Evolutionary conservation across 768 basidiomycete species (phyloP).

Genomic region (Leccinum imitatum): DNA sequence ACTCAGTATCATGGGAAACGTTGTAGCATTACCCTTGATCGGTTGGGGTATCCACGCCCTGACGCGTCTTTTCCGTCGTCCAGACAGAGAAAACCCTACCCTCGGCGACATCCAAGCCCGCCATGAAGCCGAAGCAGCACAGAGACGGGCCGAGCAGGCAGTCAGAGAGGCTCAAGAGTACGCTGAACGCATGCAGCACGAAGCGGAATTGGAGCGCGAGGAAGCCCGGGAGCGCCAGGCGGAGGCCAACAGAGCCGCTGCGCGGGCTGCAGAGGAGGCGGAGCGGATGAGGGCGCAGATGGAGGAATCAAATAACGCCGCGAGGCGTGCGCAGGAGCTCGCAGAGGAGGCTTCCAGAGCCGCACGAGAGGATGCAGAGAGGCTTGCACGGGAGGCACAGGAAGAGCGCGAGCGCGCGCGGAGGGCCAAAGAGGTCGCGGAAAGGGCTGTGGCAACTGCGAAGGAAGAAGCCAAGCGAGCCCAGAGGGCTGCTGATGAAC

Average conservation of each 20-base stretch:
- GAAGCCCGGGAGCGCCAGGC: conserved; percentile 5
- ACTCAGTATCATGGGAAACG: conserved; percentile 5
- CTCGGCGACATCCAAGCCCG: conserved; percentile 8
- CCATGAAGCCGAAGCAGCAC: conserved; percentile 5
- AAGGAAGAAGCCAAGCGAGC: too few relatives aligned
- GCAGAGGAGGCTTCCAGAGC: conserved; percentile 4
- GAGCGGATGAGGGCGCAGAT: conserved; percentile 11
- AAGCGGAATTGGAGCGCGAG: conserved; percentile 11
- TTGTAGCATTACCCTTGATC: not conserved
- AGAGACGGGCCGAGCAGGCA: conserved; percentile 1
- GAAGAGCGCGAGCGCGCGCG: conserved; percentile 7
- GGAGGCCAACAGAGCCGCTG: conserved; percentile 3
- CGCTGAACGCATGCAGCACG: not conserved
- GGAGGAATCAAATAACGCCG: not conserved
- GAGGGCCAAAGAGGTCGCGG: conserved; percentile 5
- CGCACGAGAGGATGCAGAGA: conserved; percentile 9
- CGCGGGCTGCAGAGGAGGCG: conserved; percentile 10
- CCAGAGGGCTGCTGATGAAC: too few relatives aligned
- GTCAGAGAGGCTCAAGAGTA: conserved; percentile 6
- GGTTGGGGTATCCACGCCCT: not conserved
- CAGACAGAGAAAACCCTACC: conserved; percentile 13
- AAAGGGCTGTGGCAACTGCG: too few relatives aligned
- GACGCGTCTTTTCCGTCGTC: not conserved
- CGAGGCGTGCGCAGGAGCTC: conserved; percentile 1
- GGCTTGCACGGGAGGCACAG: conserved; percentile 3